Evolutionary conservation across 1,284 basidiomycete genomes (phyloP).

Genomic region (Papiliotrema laurentii): DNA sequence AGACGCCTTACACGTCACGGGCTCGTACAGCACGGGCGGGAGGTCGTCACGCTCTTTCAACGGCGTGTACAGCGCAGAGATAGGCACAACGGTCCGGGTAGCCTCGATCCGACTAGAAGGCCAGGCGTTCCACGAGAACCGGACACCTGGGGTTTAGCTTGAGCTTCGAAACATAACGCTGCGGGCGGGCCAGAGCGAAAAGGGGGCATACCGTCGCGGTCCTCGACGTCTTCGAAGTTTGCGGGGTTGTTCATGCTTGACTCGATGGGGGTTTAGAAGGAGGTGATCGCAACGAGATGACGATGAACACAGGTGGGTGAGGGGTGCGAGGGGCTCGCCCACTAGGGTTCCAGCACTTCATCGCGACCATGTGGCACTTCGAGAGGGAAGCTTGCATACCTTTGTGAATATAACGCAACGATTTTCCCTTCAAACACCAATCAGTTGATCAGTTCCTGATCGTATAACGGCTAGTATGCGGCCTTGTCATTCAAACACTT

Average conservation of each 20-base stretch:
- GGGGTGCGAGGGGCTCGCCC: neutral
- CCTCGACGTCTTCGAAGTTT: slow-evolving; percentile 56
- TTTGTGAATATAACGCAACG: neutral
- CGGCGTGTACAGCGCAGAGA: slow-evolving; percentile 95
- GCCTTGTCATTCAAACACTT: slow-evolving; percentile 19
- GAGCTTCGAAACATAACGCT: neutral
- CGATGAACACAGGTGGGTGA: neutral
- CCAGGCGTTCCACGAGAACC: slow-evolving; percentile 98
- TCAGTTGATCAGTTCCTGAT: slow-evolving; percentile 12
- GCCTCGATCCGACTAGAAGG: slow-evolving; percentile 96
- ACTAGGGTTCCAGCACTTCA: neutral
- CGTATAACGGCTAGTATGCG: slow-evolving; percentile 33
- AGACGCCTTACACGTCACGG: slow-evolving; percentile 95
- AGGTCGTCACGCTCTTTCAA: slow-evolving; percentile 92
- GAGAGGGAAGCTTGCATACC: slow-evolving; percentile 8
- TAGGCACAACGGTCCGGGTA: slow-evolving; percentile 95
- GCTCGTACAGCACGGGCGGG: slow-evolving; percentile 94
- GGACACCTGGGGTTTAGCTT: slow-evolving; percentile 59
- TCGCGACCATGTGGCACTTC: neutral
- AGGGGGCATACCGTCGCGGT: slow-evolving; percentile 55
- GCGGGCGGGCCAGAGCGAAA: neutral
- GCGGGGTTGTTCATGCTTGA: slow-evolving; percentile 32
- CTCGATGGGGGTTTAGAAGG: neutral
- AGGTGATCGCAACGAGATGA: neutral
- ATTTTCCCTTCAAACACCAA: neutral